These are phyloP conservation scores for Mucor saturninus DNA, from an alignment of 371 early-diverging fungal genomes.

Conservation along the genomic window DNA sequence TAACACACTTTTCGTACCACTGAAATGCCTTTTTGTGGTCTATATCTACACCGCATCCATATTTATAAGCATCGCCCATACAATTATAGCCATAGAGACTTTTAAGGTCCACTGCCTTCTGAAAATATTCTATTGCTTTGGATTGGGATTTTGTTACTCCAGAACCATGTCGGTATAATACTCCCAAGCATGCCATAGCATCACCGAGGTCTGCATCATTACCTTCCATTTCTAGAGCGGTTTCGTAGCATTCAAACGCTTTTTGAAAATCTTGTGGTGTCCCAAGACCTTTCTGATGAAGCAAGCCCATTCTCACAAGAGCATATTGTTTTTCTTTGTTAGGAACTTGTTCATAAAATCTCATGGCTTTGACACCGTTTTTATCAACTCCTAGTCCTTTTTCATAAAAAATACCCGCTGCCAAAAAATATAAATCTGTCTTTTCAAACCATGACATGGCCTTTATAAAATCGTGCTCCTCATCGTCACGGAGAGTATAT, in stretches of 20 bases:
- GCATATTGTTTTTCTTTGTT: neutral
- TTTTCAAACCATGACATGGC: too few species aligned
- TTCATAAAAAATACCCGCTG: too few species aligned
- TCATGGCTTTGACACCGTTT: neutral
- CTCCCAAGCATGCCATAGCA: neutral
- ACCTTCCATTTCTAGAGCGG: neutral
- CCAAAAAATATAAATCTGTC: too few species aligned
- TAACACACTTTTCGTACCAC: neutral
- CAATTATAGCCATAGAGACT: neutral
- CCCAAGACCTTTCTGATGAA: neutral
- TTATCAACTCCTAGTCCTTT: too few species aligned
- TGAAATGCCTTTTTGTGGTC: neutral
- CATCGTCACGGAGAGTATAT: too few species aligned
- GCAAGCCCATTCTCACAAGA: neutral
- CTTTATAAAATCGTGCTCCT: too few species aligned
- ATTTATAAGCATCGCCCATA: neutral
- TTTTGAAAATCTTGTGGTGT: neutral
- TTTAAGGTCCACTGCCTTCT: neutral
- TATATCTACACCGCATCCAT: constrained; percentile 1
- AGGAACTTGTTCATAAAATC: neutral
- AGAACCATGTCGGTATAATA: neutral
- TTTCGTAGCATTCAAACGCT: neutral
- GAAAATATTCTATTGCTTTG: neutral
- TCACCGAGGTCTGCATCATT: neutral
- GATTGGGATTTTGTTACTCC: neutral